Percentiles rank a stretch among this genome's conserved stretches.
Conservation (phyloP, 768 basidiomycete species). For the Hebeloma cylindrosporum region DNA sequence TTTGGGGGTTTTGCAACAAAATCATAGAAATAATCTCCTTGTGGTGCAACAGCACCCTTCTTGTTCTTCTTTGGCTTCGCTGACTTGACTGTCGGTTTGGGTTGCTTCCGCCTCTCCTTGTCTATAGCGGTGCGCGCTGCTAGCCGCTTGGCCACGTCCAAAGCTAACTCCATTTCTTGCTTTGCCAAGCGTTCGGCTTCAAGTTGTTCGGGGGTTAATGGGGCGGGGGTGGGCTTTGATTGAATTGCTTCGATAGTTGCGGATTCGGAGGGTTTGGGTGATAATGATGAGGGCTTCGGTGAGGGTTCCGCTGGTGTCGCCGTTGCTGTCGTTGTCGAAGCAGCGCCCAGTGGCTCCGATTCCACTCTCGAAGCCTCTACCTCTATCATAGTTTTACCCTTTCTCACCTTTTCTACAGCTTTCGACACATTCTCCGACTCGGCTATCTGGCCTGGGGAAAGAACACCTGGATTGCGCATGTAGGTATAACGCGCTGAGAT, state of each 20-base stretch:
- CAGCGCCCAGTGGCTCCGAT: neutral
- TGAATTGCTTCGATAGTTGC: neutral
- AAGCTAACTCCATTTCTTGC: slow-evolving; percentile 8
- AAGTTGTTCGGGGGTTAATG: slow-evolving; percentile 10
- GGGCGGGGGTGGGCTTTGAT: neutral
- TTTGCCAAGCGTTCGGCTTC: slow-evolving; percentile 5
- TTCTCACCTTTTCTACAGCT: no score
- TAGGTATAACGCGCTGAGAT: neutral
- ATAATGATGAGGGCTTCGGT: neutral
- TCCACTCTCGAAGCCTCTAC: neutral
- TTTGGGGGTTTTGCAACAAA: no score
- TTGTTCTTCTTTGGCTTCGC: slow-evolving; percentile 1
- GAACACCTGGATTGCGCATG: slow-evolving; percentile 4
- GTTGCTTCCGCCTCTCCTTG: slow-evolving; percentile 10
- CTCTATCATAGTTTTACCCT: no score
- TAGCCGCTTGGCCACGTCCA: slow-evolving; percentile 1
- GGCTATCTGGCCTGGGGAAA: no score
- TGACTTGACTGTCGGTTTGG: slow-evolving; percentile 3
- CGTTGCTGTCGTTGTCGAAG: neutral
- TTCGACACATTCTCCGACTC: neutral
- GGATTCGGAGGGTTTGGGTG: neutral
- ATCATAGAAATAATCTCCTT: neutral
- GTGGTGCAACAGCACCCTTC: neutral
- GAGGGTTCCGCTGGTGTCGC: neutral
- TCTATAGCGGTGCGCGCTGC: slow-evolving; percentile 1